These are phyloP conservation scores for Taphrina betulina DNA, from an alignment of 1,139 yeast species.

Conservation along the genomic window DNA sequence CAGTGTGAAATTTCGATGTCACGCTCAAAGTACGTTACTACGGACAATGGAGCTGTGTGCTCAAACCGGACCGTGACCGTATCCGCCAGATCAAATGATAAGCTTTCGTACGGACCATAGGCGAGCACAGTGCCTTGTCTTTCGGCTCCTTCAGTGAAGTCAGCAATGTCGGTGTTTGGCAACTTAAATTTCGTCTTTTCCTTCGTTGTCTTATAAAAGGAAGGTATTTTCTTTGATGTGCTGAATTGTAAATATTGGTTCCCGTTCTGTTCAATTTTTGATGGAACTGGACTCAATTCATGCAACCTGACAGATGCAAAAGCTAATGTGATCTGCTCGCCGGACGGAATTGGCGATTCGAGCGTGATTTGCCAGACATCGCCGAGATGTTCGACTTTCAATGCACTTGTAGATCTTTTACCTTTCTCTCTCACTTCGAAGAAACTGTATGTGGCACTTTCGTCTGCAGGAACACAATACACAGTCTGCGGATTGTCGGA, in stretches of 20 bases:
- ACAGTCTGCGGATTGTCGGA: conserved; percentile 55
- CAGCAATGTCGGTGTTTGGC: conserved; percentile 34
- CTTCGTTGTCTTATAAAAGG: conserved; percentile 61
- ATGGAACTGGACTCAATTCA: conserved; percentile 62
- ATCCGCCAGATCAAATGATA: conserved; percentile 51
- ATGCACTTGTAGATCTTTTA: background rate
- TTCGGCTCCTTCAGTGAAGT: conserved; percentile 35
- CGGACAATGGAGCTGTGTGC: conserved; percentile 65
- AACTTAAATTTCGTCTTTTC: conserved; percentile 49
- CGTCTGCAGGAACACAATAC: conserved; percentile 48
- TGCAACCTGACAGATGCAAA: conserved; percentile 57
- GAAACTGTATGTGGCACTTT: background rate
- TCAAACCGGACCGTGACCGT: conserved; percentile 59
- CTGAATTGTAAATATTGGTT: conserved; percentile 60
- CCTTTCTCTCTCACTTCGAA: conserved; percentile 25
- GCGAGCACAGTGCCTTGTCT: conserved; percentile 53
- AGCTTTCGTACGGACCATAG: conserved; percentile 58
- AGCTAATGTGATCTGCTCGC: conserved; percentile 47
- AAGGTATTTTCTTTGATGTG: conserved; percentile 58
- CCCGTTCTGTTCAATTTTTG: conserved; percentile 58
- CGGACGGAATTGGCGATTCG: conserved; percentile 68
- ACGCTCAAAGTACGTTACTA: conserved; percentile 62
- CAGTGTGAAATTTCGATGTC: conserved; percentile 82
- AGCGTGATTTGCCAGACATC: conserved; percentile 54
- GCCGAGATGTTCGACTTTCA: conserved; percentile 36